Evolutionary conservation across 2,329 filamentous ascomycete species (phyloP), one percentile per base, ranked within the genome.

Genomic region (Diaporthe longicolla): DNA sequence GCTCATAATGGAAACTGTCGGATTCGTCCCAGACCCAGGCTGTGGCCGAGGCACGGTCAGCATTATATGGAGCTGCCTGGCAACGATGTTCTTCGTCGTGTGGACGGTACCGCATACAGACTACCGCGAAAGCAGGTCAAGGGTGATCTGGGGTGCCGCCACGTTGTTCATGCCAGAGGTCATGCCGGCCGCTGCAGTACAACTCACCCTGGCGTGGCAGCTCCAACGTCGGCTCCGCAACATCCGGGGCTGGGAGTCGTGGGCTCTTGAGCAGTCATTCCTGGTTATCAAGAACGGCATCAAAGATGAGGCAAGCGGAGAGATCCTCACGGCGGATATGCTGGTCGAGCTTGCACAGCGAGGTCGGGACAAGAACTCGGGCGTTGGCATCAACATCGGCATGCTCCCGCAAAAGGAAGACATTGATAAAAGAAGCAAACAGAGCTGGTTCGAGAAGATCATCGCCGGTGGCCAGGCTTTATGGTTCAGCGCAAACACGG

Each of bases 1-100:
- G 2, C 40, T 8, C 24, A 48, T 4, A 26, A 63, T 65, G 61
- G 61, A 65, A 0, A 65, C 4, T 6, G 26, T 24, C 5, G 61
- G 43, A 1, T 65, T 65, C 26, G 61, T 65, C 11, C 61, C 61
- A 6, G 61, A 65, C 17, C 61, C 61, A 1, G n/a, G 5, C 40
- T 48, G 40, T n/a, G 61, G 61, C 61, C 61, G 61, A 15, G 61
- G 61, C 43, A 65, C 61, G 19, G 6, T 35, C 61, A 65, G 61
- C 40, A 50, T 65, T 26, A n/a, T 65, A 8, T 65, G 61, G 61
- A 45, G 26, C 19, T 65, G 61, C 43, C 19, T 24, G 6, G 19
- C 61, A n/a, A 65, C 61, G 9, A 50, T 50, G 6, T 48, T 65
- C 40, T 65, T 65, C 26, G 61, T 65, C 17, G 61, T 65, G 24